Conservation (phyloP, 495 filamentous ascomycete genomes). For the Tuber microsphaerosporum region DNA sequence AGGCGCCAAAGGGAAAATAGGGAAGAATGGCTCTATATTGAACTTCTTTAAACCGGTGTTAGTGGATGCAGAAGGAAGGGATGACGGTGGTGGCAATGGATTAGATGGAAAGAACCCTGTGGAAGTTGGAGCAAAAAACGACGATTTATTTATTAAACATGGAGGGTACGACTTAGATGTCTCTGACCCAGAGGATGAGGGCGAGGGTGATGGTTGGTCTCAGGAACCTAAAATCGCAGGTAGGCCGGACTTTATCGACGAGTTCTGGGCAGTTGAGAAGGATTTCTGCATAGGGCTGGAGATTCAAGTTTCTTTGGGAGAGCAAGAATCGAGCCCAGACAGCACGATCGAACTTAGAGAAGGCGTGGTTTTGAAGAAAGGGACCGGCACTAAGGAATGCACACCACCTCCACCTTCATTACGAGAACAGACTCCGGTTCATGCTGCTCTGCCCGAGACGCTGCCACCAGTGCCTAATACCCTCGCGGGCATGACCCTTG, state of each 20-base stretch:
- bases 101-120: not conserved
- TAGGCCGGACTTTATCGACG: not conserved
- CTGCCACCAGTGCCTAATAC: not conserved
- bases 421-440: no score
- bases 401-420: slow-evolving; percentile 3
- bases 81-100: not conserved
- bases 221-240: not conserved
- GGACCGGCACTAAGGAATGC: slow-evolving; percentile 25
- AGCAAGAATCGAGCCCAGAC: not conserved
- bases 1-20: slow-evolving; percentile 16
- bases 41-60: slow-evolving; percentile 36
- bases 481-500: slow-evolving; percentile 10
- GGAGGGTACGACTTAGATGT: slow-evolving; percentile 37
- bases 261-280: not conserved
- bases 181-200: slow-evolving; percentile 36
- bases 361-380: slow-evolving; percentile 9
- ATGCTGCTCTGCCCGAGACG: slow-evolving; percentile 3
- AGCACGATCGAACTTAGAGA: not conserved
- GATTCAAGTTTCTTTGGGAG: not conserved
- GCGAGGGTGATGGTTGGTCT: slow-evolving; percentile 3
- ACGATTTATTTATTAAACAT: slow-evolving; percentile 30
- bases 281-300: not conserved
- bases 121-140: slow-evolving; percentile 8
- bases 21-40: slow-evolving; percentile 32
- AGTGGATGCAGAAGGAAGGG: not conserved